Conservation (phyloP, 768 basidiomycete species). For the Epithele typhae region DNA sequence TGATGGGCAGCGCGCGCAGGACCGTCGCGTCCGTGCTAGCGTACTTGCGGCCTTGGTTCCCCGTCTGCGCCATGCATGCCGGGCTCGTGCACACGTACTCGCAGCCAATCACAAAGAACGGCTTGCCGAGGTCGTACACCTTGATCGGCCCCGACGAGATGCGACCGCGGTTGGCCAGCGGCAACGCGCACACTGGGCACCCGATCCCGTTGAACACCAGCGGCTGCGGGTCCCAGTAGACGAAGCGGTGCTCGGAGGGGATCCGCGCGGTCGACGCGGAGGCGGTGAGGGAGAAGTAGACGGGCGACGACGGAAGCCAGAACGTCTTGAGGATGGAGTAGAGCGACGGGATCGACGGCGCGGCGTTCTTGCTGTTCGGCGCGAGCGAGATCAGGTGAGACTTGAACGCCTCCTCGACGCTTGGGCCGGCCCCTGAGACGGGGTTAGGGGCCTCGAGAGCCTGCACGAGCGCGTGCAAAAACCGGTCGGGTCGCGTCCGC, state of each 20-base stretch:
- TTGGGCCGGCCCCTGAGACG: constrained; percentile 53
- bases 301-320: constrained; percentile 77
- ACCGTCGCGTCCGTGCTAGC: constrained; percentile 72
- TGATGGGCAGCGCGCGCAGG: constrained; percentile 61
- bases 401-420: constrained; percentile 75
- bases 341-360: constrained; percentile 55
- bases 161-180: constrained; percentile 63
- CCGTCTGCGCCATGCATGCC: constrained; percentile 38
- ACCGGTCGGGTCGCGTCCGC: constrained; percentile 49
- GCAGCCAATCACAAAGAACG: constrained; percentile 84
- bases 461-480: constrained; percentile 53
- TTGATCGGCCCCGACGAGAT: constrained; percentile 74
- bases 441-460: constrained; percentile 63
- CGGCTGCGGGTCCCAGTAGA: constrained; percentile 86
- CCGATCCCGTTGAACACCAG: constrained; percentile 79
- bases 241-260: constrained; percentile 69
- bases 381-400: constrained; percentile 67
- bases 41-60: constrained; percentile 57
- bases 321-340: constrained; percentile 81
- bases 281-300: constrained; percentile 73
- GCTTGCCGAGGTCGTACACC: constrained; percentile 73
- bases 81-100: constrained; percentile 64
- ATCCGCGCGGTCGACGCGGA: constrained; percentile 65
- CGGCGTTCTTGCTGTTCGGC: constrained; percentile 36
- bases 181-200: constrained; percentile 60